These are phyloP conservation scores for Pichia nakasei DNA, from an alignment of 805 yeast species.

Conservation along the genomic window DNA sequence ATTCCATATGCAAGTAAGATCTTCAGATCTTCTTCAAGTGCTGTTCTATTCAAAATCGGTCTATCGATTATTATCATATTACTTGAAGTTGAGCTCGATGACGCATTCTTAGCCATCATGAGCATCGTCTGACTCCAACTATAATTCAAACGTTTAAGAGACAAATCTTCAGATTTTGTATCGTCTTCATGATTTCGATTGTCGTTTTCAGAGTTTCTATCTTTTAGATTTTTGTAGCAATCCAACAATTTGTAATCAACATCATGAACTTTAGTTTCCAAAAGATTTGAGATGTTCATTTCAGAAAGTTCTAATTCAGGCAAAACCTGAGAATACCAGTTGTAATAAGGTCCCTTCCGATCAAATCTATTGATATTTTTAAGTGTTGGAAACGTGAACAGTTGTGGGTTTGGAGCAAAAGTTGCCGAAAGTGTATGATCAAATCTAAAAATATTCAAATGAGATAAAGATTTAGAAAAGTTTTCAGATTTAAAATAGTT, in stretches of 20 bases:
- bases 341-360: background rate
- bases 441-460: conserved; percentile 5
- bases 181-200: background rate
- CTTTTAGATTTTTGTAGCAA: background rate
- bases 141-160: background rate
- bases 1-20: background rate
- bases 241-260: background rate
- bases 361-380: background rate
- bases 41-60: background rate
- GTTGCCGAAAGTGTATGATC: conserved; percentile 2
- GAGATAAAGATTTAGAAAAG: background rate
- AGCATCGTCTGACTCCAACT: conserved; percentile 2
- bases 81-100: background rate
- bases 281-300: background rate
- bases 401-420: background rate
- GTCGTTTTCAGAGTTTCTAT: too few relatives aligned
- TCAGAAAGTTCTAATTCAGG: background rate
- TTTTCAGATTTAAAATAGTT: background rate
- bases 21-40: conserved; percentile 1
- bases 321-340: conserved; percentile 3
- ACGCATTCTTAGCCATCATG: background rate
- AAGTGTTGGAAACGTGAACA: background rate
- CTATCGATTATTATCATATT: conserved; percentile 4
- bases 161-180: too few relatives aligned
- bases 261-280: background rate